Base-by-base conservation (phyloP, 2,329 filamentous ascomycete species). In the Ophiocordyceps polyrhachis-furcata region DNA sequence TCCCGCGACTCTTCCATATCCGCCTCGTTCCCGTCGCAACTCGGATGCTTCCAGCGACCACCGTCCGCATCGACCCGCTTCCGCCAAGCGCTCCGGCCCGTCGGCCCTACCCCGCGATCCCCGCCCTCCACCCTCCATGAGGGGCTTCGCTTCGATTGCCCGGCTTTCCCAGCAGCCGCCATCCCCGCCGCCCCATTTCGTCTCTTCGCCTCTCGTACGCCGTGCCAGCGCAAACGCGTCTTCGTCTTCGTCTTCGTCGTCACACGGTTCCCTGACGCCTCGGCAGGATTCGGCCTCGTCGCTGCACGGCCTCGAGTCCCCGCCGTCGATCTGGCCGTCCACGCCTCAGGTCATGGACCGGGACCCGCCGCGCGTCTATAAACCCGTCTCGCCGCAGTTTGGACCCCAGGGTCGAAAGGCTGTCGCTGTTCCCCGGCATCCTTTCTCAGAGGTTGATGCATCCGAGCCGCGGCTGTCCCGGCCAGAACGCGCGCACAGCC, bases 21-120 rank as follows among this genome's bases (percentile, higher is more conserved):
- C 56, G 13, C 55, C 54, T 44, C 54, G 54, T 42, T 51, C 50
- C 29, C 56, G 57, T 19, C 51, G 52, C 11, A 53, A 51, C 8
- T 61, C 58, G 1, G 60, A 62, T 38, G 50, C 50, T 3, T 61
- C 58, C 4, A 42, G 48, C 15, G 53, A 56, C 8, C 50, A 50
- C 14, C 44, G 49, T 8, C 43, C 50, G 25, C 25, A 7, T 6
- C 25, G 25, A 28, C 25, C 25, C 25, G 25, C 9, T 17, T 38
- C 51, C 21, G 47, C 51, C 3, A 50, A 47, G 25, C 45, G 42
- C n/a, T 40, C 46, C n/a, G 47, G 43, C 11, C 45, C 47, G 28
- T 45, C 49, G 5, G 41, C 40, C 21, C 17, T 50, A 13, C 20
- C 44, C 20, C 52, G 54, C 41, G 52, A 56, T 40, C 44, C 51